A percentile compares a stretch with the other conserved stretches of the same genome.
Evolutionary conservation across 1,139 yeast species (phyloP).

Genomic region (Candida neerlandica): DNA sequence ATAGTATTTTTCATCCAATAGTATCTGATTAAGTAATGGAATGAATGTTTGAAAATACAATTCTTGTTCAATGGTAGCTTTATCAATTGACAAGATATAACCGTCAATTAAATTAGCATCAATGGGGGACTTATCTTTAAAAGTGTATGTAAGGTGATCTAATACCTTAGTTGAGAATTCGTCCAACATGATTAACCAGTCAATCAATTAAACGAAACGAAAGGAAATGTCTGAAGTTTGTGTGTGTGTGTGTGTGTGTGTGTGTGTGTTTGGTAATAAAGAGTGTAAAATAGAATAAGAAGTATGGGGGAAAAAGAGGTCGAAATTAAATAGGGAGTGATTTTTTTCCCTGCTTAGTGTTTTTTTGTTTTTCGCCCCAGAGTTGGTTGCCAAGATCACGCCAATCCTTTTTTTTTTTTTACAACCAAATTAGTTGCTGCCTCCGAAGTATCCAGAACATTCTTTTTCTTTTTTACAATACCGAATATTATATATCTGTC

Average conservation of each 20-base stretch:
- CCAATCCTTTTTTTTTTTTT: neutral
- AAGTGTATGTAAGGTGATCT: slow-evolving; percentile 9
- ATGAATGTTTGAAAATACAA: slow-evolving; percentile 9
- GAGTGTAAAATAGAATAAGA: too few species aligned
- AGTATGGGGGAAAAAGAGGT: neutral
- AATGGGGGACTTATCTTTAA: slow-evolving; percentile 10
- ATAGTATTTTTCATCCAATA: slow-evolving; percentile 19
- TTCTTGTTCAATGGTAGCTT: slow-evolving; percentile 4
- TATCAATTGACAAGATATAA: slow-evolving; percentile 12
- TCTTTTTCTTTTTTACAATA: neutral
- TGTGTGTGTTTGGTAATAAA: neutral
- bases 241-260: too few species aligned
- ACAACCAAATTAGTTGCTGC: neutral
- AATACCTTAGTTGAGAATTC: slow-evolving; percentile 10
- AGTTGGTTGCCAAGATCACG: neutral
- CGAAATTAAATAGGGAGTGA: neutral
- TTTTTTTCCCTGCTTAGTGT: neutral
- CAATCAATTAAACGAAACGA: too few species aligned
- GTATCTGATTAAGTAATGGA: slow-evolving; percentile 14
- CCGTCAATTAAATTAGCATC: slow-evolving; percentile 15
- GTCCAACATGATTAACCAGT: slow-evolving; percentile 6
- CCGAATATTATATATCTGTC: too few species aligned
- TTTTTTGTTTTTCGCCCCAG: neutral
- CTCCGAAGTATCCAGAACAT: neutral
- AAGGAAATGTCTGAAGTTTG: too few species aligned